Evolutionary conservation across 257 asterid species (phyloP), one percentile per base, ranked within the genome.

Genomic region (Nicotiana noctiflora): DNA sequence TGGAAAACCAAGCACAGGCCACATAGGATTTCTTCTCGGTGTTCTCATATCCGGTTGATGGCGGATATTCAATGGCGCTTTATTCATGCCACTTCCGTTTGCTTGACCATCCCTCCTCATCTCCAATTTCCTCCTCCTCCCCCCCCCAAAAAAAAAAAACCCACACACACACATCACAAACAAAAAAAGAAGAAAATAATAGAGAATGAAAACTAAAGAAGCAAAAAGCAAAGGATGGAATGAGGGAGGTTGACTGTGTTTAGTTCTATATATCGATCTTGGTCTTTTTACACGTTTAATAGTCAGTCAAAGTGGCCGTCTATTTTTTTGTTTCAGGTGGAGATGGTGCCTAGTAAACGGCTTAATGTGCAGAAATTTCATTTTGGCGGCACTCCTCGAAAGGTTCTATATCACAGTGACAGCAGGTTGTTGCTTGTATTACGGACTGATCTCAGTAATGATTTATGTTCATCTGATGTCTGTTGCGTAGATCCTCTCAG

Each of bases 261-360:
- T 46, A 72, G 78, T 49, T 49, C 23, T 74, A 49, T 74, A 74
- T 49, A 13, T 14, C 17, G 23, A 74, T 46, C 44, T 37, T 74
- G 61, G 25, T n/a, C 60, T 23, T 72, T 49, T 59, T 23, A 46
- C 21, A 74, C 78, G 61, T 74, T 70, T 44, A 44, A 44, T 70
- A 13, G 75, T 44, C 21, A 1, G 77, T 19, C 15, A 74, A 23
- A 15, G 15, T 23, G 61, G 6, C 23, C 23, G 2, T 46, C 78
- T 23, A 3, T 49, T 67, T 82, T 51, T 80, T 57, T 84, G 76
- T 88, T 81, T 51, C 84, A 95, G 99, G 98, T 91, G 89, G 99
- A 93, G 87, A 94, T 95, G 99, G 97, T 93, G 81, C 97, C 97
- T 52, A 92, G 94, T 85, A 95, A 94, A 89, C 91, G 98, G 92